These are phyloP conservation scores for Sugiyamaella floridensis DNA, from an alignment of 805 yeast species.

Conservation along the genomic window DNA sequence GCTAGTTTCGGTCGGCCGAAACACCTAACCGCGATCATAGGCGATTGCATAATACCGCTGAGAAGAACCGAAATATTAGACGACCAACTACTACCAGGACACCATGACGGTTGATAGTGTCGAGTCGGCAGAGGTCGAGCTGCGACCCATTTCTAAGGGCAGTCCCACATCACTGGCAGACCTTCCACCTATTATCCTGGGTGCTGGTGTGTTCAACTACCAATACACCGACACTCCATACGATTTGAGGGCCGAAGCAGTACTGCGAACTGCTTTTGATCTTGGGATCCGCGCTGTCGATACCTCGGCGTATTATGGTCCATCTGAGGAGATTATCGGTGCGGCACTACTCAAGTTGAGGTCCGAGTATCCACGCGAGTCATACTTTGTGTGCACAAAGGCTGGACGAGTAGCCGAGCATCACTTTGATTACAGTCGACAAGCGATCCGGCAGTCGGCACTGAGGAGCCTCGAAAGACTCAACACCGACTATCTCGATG, in stretches of 20 bases:
- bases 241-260: conserved; percentile 47
- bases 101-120: neutral
- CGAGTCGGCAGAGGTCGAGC: neutral
- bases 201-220: conserved; percentile 83
- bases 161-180: conserved; percentile 18
- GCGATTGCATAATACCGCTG: neutral
- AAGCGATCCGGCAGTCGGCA: conserved; percentile 55
- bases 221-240: conserved; percentile 71
- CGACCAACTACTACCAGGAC: neutral
- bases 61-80: neutral
- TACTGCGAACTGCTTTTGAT: conserved; percentile 54
- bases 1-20: neutral
- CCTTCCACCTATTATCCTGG: conserved; percentile 49
- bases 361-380: conserved; percentile 45
- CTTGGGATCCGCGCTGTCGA: conserved; percentile 73
- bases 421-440: conserved; percentile 68
- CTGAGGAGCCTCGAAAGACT: conserved; percentile 59
- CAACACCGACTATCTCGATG: conserved; percentile 60
- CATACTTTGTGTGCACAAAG: conserved; percentile 70
- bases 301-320: conserved; percentile 91
- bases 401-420: conserved; percentile 69
- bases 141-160: conserved; percentile 3
- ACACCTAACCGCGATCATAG: neutral
- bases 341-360: conserved; percentile 43
- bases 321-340: conserved; percentile 73